Conservation (phyloP, 495 filamentous ascomycete genomes). For the Hypoxylon perforatum region DNA sequence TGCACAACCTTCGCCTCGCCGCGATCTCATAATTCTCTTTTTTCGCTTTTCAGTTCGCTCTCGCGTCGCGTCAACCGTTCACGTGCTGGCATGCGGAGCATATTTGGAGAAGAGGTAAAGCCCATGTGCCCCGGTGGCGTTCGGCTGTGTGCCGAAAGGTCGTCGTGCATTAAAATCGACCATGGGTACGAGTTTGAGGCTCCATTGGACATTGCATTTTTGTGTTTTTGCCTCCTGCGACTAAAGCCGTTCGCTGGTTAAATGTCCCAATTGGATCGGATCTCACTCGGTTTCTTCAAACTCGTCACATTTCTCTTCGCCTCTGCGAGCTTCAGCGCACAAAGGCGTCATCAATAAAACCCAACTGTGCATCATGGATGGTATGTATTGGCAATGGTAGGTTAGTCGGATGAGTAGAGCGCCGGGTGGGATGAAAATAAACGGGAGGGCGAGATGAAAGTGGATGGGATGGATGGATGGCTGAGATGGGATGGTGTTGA, state of each 20-base stretch:
- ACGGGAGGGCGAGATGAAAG: background rate
- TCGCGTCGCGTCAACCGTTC: slow-evolving; percentile 16
- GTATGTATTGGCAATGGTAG: background rate
- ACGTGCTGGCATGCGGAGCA: slow-evolving; percentile 34
- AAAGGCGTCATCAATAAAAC: slow-evolving; percentile 21
- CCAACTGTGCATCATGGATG: background rate
- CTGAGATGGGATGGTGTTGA: slow-evolving; percentile 5
- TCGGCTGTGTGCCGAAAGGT: slow-evolving; percentile 21
- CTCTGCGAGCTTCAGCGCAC: slow-evolving; percentile 8
- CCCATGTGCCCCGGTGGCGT: slow-evolving; percentile 5
- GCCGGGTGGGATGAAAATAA: background rate
- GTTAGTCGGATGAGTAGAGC: background rate
- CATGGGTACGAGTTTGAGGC: background rate
- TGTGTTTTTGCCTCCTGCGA: background rate
- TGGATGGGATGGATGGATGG: background rate
- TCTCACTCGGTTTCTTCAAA: slow-evolving; percentile 2
- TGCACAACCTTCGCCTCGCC: background rate
- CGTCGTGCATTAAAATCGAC: background rate
- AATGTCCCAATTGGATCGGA: slow-evolving; percentile 7
- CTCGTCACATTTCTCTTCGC: slow-evolving; percentile 25
- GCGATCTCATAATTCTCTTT: no score
- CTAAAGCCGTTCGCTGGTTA: background rate
- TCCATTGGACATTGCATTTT: slow-evolving; percentile 29
- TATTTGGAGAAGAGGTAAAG: slow-evolving; percentile 2
- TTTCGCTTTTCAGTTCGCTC: background rate